These are phyloP conservation scores for Syncephalastrum contaminatum DNA, from an alignment of 371 early-diverging fungal species.

Conservation along the genomic window DNA sequence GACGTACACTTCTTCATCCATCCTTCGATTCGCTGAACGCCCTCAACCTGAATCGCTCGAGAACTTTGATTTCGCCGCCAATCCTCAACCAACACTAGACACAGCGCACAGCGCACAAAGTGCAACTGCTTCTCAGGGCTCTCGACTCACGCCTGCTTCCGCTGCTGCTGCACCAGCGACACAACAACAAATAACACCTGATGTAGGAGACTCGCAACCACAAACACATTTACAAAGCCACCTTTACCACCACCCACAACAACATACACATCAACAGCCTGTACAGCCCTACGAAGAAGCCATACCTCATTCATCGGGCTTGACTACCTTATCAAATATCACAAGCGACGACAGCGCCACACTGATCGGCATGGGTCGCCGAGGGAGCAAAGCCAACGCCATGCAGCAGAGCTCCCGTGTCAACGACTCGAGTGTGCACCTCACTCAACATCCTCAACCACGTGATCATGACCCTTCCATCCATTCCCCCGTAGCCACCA, in stretches of 20 bases:
- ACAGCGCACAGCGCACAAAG: background rate
- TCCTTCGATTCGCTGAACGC: slow-evolving; percentile 13
- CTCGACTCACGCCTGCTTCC: too few relatives aligned
- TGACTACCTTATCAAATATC: slow-evolving; percentile 17
- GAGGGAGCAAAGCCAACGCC: too few relatives aligned
- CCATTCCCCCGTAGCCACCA: too few relatives aligned
- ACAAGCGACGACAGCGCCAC: slow-evolving; percentile 21
- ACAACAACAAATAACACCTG: slow-evolving; percentile 6
- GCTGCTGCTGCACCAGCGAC: background rate
- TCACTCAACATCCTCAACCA: too few relatives aligned
- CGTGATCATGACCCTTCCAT: too few relatives aligned
- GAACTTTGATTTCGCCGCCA: slow-evolving; percentile 14
- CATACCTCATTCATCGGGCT: slow-evolving; percentile 18
- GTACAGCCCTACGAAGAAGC: slow-evolving; percentile 9
- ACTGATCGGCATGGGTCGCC: slow-evolving; percentile 7
- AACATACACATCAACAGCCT: slow-evolving; percentile 6
- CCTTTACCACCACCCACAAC: slow-evolving; percentile 6
- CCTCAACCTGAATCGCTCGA: slow-evolving; percentile 17
- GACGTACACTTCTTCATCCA: slow-evolving; percentile 8
- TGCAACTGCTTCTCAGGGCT: too few relatives aligned
- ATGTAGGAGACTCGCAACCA: too few relatives aligned
- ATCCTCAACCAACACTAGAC: background rate
- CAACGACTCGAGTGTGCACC: too few relatives aligned
- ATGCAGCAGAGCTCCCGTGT: too few relatives aligned
- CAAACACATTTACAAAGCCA: background rate